phyloP scores from a whole-genome alignment of 805 yeast genomes.

The Candida montana region DNA sequence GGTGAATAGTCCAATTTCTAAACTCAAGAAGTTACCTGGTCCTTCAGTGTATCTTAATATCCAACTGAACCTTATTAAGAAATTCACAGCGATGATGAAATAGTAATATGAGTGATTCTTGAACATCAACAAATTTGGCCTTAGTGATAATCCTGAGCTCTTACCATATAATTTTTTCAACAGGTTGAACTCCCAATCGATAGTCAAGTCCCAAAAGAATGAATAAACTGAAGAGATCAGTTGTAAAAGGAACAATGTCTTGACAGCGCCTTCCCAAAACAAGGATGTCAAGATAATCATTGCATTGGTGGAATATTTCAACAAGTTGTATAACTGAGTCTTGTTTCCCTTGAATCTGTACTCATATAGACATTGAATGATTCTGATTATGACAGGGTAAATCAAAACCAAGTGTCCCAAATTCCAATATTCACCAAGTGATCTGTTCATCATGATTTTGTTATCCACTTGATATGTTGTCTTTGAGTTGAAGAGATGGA shows the following conservation, averaged over 20 bases:
- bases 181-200: constrained; percentile 80
- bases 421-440: constrained; percentile 27
- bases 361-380: constrained; percentile 78
- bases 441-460: constrained; percentile 27
- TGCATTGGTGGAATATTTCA: constrained; percentile 66
- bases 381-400: constrained; percentile 69
- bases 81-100: constrained; percentile 54
- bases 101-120: constrained; percentile 37
- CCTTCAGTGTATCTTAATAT: constrained; percentile 39
- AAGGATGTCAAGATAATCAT: constrained; percentile 44
- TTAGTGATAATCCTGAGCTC: constrained; percentile 16
- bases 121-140: constrained; percentile 16
- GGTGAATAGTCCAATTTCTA: constrained; percentile 58
- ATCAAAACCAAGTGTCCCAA: constrained; percentile 33
- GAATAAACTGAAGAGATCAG: constrained; percentile 70
- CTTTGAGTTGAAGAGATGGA: constrained; percentile 38
- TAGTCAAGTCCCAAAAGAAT: constrained; percentile 81
- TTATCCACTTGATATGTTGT: constrained; percentile 28
- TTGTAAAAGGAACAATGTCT: constrained; percentile 28
- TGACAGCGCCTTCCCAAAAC: constrained; percentile 8
- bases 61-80: constrained; percentile 73
- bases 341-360: constrained; percentile 43
- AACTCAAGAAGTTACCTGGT: constrained; percentile 23
- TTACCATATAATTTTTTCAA: constrained; percentile 27
- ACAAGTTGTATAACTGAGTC: constrained; percentile 61